Evolutionary conservation across 306 rosid species (phyloP).

Genomic region (Dryas alaskensis): DNA sequence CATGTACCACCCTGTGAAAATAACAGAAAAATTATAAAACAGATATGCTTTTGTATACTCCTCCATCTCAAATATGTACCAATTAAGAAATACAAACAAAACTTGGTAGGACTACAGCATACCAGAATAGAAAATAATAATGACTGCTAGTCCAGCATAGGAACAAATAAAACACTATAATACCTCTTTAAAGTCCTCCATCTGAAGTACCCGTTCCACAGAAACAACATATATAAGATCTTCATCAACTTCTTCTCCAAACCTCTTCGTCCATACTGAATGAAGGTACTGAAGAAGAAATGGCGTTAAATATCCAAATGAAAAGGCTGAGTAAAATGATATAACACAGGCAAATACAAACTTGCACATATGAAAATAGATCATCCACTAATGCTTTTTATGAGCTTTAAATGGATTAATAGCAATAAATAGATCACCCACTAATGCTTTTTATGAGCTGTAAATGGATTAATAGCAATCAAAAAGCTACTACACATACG

Average conservation of each 20-base stretch:
- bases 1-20: constrained; percentile 62
- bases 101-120: not conserved
- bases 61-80: not conserved
- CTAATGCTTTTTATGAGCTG: no score
- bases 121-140: not conserved
- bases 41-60: constrained; percentile 1
- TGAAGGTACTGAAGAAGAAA: constrained; percentile 47
- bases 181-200: constrained; percentile 88
- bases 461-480: not conserved
- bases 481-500: not conserved
- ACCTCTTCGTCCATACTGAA: constrained; percentile 73
- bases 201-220: constrained; percentile 73
- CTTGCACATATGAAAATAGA: not conserved
- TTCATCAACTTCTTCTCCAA: constrained; percentile 75
- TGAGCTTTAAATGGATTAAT: not conserved
- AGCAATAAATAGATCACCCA: no score
- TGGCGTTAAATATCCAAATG: constrained; percentile 15
- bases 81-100: not conserved
- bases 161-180: not conserved
- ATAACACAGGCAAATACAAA: not conserved
- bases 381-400: not conserved
- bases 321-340: not conserved
- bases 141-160: not conserved
- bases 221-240: constrained; percentile 55
- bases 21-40: constrained; percentile 4